A percentile compares a stretch with the other conserved stretches of the same genome.
These are phyloP conservation scores for Yarrowia keelungensis DNA, from an alignment of 805 yeast genomes.

Conservation along the genomic window DNA sequence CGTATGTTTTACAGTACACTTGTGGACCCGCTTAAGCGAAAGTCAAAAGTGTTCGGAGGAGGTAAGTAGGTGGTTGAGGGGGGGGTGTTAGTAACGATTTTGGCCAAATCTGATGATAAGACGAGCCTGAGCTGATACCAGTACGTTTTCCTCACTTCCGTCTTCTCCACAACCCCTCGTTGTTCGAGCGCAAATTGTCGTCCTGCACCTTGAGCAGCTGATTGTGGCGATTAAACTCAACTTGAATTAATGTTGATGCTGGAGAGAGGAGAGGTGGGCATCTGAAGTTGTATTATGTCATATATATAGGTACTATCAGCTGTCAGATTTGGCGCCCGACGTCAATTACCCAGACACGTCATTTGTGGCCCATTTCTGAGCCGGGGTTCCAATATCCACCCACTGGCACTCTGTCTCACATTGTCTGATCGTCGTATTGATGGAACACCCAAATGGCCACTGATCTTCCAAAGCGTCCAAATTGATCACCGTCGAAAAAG, in stretches of 20 bases:
- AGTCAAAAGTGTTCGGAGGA: constrained; percentile 16
- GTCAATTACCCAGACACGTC: no score
- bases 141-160: no score
- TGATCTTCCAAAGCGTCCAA: not conserved
- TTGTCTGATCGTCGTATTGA: not conserved
- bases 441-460: not conserved
- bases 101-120: no score
- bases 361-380: no score
- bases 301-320: no score
- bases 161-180: not conserved
- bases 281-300: no score
- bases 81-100: no score
- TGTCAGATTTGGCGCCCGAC: no score
- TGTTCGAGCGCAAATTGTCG: constrained; percentile 1
- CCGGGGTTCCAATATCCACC: no score
- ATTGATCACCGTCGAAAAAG: constrained; percentile 4
- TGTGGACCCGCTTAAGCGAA: constrained; percentile 7
- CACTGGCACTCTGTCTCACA: no score
- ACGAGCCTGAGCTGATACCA: no score
- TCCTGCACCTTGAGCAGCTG: constrained; percentile 28
- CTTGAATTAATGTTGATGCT: not conserved
- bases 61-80: no score
- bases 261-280: not conserved
- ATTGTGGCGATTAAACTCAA: constrained; percentile 21
- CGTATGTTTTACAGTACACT: constrained; percentile 7